phyloP scores from a whole-genome alignment of 371 early-diverging fungal genomes.

The Basidiobolus meristosporus region DNA sequence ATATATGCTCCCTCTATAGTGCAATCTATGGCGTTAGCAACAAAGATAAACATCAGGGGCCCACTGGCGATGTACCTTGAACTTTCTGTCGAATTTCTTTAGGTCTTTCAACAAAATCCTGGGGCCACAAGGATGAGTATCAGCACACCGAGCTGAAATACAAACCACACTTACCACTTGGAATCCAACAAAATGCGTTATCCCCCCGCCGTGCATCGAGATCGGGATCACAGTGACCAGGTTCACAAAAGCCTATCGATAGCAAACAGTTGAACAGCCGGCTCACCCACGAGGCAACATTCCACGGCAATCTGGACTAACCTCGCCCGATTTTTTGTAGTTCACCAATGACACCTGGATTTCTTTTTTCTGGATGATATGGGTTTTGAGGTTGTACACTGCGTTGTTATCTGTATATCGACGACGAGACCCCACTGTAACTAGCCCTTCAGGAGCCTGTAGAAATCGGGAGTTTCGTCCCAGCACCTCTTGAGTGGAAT shows the following conservation, averaged over 20 bases:
- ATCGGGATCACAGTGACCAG: constrained; percentile 46
- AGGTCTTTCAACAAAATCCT: constrained; percentile 46
- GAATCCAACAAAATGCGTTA: constrained; percentile 43
- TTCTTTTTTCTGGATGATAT: constrained; percentile 21
- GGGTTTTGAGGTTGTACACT: constrained; percentile 22
- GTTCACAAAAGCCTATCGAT: constrained; percentile 56
- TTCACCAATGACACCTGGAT: constrained; percentile 35
- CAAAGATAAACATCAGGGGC: neutral
- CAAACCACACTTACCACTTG: constrained; percentile 16
- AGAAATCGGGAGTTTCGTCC: constrained; percentile 42
- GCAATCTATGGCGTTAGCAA: neutral
- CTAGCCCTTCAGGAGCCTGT: constrained; percentile 23
- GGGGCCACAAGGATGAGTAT: too few species aligned
- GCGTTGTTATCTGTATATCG: constrained; percentile 26
- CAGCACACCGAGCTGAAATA: too few species aligned
- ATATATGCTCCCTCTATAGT: too few species aligned
- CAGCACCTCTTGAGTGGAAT: constrained; percentile 21
- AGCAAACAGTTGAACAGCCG: too few species aligned
- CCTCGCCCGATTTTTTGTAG: constrained; percentile 35
- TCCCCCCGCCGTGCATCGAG: constrained; percentile 10
- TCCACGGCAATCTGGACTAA: too few species aligned
- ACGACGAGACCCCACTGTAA: constrained; percentile 16
- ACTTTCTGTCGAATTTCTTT: constrained; percentile 32
- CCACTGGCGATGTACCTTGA: neutral
- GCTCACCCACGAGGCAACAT: too few species aligned